Conservation (phyloP, 495 filamentous ascomycete species). For the Paragyromitra xinjiangensis region DNA sequence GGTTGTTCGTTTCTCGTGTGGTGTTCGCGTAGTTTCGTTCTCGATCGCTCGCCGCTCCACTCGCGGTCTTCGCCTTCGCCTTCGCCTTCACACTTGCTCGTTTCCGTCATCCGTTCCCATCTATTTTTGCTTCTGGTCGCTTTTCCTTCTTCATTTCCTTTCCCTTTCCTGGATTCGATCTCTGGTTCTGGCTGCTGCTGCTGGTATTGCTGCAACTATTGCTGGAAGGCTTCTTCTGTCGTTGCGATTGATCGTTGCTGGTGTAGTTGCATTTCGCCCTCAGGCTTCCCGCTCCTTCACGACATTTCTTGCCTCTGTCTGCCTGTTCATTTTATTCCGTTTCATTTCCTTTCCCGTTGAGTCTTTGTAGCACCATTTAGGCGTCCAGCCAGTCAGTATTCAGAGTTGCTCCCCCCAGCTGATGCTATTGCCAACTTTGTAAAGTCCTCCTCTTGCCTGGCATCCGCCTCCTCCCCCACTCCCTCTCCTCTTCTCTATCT, state of each 20-base stretch:
- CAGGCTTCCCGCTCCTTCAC: constrained; percentile 36
- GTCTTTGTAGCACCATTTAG: constrained; percentile 32
- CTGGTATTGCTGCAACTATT: constrained; percentile 36
- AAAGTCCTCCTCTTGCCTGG: constrained; percentile 29
- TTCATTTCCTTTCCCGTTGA: constrained; percentile 39
- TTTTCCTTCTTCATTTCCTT: constrained; percentile 17
- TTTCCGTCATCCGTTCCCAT: constrained; percentile 37
- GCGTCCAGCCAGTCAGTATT: constrained; percentile 39
- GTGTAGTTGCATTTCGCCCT: constrained; percentile 25
- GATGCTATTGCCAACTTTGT: constrained; percentile 42
- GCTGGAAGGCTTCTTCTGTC: constrained; percentile 17
- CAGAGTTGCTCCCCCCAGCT: constrained; percentile 25
- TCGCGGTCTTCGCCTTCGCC: constrained; percentile 31
- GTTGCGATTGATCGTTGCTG: constrained; percentile 23
- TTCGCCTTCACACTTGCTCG: constrained; percentile 41
- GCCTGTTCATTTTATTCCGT: background rate
- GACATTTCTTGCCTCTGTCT: constrained; percentile 33
- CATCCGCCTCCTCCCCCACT: constrained; percentile 11
- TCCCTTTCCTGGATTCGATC: constrained; percentile 13
- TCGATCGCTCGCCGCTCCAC: constrained; percentile 35
- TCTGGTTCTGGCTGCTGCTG: constrained; percentile 33
- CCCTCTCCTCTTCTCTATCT: constrained; percentile 22
- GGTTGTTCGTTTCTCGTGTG: constrained; percentile 28
- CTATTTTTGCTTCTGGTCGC: constrained; percentile 22
- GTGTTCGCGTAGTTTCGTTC: constrained; percentile 26